Percentiles rank a stretch among this genome's conserved stretches.
Conservation (phyloP, 805 yeast species). For the Nematodospora valgi region DNA sequence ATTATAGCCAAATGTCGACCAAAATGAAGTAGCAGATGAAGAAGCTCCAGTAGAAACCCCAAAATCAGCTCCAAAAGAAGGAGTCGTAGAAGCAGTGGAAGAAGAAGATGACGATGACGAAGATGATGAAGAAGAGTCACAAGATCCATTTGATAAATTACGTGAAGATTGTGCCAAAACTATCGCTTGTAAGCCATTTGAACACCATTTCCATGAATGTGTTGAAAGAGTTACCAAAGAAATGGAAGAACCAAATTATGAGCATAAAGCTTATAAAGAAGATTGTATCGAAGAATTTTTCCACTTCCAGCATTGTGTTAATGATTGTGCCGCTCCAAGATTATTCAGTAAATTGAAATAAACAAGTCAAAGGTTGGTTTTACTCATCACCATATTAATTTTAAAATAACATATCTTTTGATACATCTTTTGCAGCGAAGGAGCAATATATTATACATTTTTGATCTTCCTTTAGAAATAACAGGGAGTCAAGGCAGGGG, state of each 20-base stretch:
- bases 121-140: slow-evolving; percentile 66
- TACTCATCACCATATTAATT: no score
- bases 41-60: slow-evolving; percentile 11
- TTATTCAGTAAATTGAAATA: slow-evolving; percentile 83
- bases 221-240: slow-evolving; percentile 90
- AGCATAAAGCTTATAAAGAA: slow-evolving; percentile 77
- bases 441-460: no score
- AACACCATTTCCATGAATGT: slow-evolving; percentile 93
- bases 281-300: slow-evolving; percentile 98
- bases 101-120: slow-evolving; percentile 51
- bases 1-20: slow-evolving; percentile 1
- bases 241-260: slow-evolving; percentile 82
- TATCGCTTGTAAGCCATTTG: slow-evolving; percentile 63
- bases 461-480: slow-evolving; percentile 4
- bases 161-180: slow-evolving; percentile 64
- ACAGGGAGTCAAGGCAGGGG: neutral
- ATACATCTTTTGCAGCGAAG: no score
- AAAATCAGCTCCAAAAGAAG: slow-evolving; percentile 15
- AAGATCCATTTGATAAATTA: slow-evolving; percentile 36
- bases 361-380: no score
- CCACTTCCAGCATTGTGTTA: slow-evolving; percentile 92
- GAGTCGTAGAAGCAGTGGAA: slow-evolving; percentile 33
- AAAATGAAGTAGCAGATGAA: slow-evolving; percentile 21
- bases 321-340: slow-evolving; percentile 89
- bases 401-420: no score